Percentiles rank a stretch among this genome's conserved stretches.
These are phyloP conservation scores for Anthostomella pinea DNA, from an alignment of 2,329 filamentous ascomycete genomes.

Conservation along the genomic window DNA sequence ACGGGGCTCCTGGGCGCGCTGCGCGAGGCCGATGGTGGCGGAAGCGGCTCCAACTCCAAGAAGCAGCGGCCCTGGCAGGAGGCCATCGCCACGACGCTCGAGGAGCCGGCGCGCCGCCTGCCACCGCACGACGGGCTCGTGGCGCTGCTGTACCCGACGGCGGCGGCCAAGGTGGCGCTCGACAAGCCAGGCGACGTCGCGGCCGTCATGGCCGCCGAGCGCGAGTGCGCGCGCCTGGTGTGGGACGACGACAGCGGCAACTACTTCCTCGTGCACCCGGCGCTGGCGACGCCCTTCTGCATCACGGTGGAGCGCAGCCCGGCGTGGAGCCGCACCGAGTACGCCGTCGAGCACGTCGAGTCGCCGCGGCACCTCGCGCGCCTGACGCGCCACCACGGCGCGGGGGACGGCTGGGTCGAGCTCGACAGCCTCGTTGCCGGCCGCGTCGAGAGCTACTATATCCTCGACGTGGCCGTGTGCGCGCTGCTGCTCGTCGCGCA, in stretches of 20 bases:
- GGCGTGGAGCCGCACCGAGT: slow-evolving; percentile 60
- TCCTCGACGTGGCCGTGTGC: slow-evolving; percentile 60
- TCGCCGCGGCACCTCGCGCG: slow-evolving; percentile 58
- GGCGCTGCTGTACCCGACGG: slow-evolving; percentile 65
- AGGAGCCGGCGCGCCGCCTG: slow-evolving; percentile 51
- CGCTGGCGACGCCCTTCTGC: slow-evolving; percentile 61
- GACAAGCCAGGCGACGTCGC: slow-evolving; percentile 58
- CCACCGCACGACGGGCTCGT: slow-evolving; percentile 62
- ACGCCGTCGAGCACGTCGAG: slow-evolving; percentile 64
- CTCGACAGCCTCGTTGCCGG: slow-evolving; percentile 59
- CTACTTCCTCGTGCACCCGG: slow-evolving; percentile 63
- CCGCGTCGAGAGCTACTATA: slow-evolving; percentile 58
- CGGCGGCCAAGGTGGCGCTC: slow-evolving; percentile 61
- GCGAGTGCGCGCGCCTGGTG: slow-evolving; percentile 68
- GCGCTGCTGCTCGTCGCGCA: slow-evolving; percentile 59
- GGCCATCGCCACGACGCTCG: slow-evolving; percentile 56
- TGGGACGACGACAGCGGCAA: slow-evolving; percentile 62
- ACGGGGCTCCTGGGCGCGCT: slow-evolving; percentile 30
- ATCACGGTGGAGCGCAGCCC: slow-evolving; percentile 57
- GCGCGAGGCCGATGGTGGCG: slow-evolving; percentile 31
- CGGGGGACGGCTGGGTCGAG: slow-evolving; percentile 58
- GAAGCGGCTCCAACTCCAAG: no score
- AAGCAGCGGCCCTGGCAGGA: slow-evolving; percentile 57
- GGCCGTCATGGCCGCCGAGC: slow-evolving; percentile 61
- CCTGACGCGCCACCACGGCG: slow-evolving; percentile 58